These are phyloP conservation scores for Monosporascus cannonballus DNA, from an alignment of 2,329 filamentous ascomycete species.

Conservation along the genomic window DNA sequence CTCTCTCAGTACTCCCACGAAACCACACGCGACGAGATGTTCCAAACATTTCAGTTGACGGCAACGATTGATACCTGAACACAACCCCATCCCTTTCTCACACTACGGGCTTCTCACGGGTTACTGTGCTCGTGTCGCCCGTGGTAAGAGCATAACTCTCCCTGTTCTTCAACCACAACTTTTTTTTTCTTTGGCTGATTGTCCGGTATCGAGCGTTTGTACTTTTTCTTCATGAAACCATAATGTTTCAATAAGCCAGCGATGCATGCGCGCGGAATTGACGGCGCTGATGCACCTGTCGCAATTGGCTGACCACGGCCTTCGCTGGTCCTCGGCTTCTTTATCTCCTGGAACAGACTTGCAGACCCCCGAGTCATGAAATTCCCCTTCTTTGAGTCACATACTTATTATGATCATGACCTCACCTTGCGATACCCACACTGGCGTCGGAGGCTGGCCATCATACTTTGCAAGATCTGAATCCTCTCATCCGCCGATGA, in stretches of 20 bases:
- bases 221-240: conserved; percentile 15
- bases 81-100: conserved; percentile 11
- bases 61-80: conserved; percentile 14
- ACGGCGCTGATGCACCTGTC: conserved; percentile 1
- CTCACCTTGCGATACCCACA: conserved; percentile 12
- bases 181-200: conserved; percentile 13
- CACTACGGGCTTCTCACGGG: conserved; percentile 8
- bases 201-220: conserved; percentile 24
- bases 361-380: conserved; percentile 10
- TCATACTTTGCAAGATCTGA: conserved; percentile 9
- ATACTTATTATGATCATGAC: conserved; percentile 6
- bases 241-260: conserved; percentile 28
- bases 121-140: conserved; percentile 8
- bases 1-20: conserved; percentile 20
- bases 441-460: conserved; percentile 11
- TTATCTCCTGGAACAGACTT: conserved; percentile 6
- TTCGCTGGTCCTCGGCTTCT: conserved; percentile 1
- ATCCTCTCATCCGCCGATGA: conserved; percentile 5
- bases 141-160: not conserved
- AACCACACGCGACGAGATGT: conserved; percentile 24
- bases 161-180: conserved; percentile 15
- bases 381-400: conserved; percentile 10
- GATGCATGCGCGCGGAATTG: conserved; percentile 7
- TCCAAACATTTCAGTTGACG: conserved; percentile 16
- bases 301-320: conserved; percentile 2